A percentile compares a stretch with the other conserved stretches of the same genome.
phyloP scores from a whole-genome alignment of 2,329 filamentous ascomycete species.

The Neonectria coccinea region DNA sequence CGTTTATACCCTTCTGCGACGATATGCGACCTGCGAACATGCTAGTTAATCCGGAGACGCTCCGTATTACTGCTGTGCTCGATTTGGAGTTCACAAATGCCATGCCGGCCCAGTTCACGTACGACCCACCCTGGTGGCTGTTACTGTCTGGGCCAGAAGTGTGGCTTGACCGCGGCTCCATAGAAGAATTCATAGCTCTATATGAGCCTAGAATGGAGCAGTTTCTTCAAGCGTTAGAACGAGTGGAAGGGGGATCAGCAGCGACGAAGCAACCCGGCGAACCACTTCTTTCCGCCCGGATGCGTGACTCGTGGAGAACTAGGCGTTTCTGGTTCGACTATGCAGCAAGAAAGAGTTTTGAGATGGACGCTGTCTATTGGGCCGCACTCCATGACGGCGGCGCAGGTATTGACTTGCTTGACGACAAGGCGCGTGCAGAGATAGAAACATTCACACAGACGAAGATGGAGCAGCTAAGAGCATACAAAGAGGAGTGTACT shows the following conservation, averaged over 20 bases:
- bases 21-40: too few relatives aligned
- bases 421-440: conserved; percentile 40
- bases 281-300: conserved; percentile 8
- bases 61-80: too few relatives aligned
- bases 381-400: conserved; percentile 44
- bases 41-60: too few relatives aligned
- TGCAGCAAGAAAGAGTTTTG: conserved; percentile 51
- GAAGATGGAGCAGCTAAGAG: conserved; percentile 48
- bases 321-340: conserved; percentile 54
- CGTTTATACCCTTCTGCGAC: too few relatives aligned
- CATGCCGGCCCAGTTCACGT: too few relatives aligned
- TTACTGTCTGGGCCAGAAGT: neutral
- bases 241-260: conserved; percentile 36
- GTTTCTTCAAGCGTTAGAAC: conserved; percentile 52
- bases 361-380: conserved; percentile 52
- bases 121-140: too few relatives aligned
- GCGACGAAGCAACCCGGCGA: neutral
- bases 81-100: too few relatives aligned
- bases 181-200: conserved; percentile 40
- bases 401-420: conserved; percentile 39
- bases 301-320: conserved; percentile 34
- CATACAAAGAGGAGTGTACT: conserved; percentile 46
- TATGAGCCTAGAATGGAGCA: conserved; percentile 52
- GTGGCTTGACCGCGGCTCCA: conserved; percentile 37
- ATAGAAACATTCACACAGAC: conserved; percentile 41